A percentile compares a stretch with the other conserved stretches of the same genome.
Evolutionary conservation across 2,329 filamentous ascomycete genomes (phyloP).

Genomic region (Huntiella moniliformis): DNA sequence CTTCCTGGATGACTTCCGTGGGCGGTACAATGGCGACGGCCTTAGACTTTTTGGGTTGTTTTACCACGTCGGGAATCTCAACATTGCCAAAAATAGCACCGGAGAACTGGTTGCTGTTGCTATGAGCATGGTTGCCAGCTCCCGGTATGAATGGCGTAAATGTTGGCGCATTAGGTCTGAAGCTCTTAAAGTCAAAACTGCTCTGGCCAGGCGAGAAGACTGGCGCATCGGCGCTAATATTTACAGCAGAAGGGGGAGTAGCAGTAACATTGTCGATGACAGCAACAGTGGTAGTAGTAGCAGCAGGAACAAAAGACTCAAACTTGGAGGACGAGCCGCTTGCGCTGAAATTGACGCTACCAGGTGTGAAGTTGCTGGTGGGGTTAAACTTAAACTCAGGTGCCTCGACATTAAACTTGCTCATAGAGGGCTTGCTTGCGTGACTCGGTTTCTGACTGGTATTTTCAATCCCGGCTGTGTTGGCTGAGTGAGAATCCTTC

Average conservation of each 20-base stretch:
- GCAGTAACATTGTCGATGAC: neutral
- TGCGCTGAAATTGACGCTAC: slow-evolving; percentile 25
- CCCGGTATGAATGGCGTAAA: slow-evolving; percentile 26
- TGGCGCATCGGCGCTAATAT: slow-evolving; percentile 51
- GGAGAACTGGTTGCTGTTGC: slow-evolving; percentile 21
- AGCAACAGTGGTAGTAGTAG: slow-evolving; percentile 19
- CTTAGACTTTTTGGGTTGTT: slow-evolving; percentile 55
- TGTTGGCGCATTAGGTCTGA: slow-evolving; percentile 56
- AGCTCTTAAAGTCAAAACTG: slow-evolving; percentile 54
- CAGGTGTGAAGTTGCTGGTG: slow-evolving; percentile 29
- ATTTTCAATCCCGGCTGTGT: slow-evolving; percentile 19
- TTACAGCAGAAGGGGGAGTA: slow-evolving; percentile 21
- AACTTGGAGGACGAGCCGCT: slow-evolving; percentile 21
- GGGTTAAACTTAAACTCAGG: slow-evolving; percentile 72
- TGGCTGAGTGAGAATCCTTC: slow-evolving; percentile 30
- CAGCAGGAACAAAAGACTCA: slow-evolving; percentile 30
- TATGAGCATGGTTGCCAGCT: slow-evolving; percentile 27
- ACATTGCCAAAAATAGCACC: slow-evolving; percentile 53
- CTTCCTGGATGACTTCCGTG: slow-evolving; percentile 26
- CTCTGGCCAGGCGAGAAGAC: slow-evolving; percentile 50
- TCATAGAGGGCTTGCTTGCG: slow-evolving; percentile 49
- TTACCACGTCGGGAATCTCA: slow-evolving; percentile 43
- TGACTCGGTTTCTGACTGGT: slow-evolving; percentile 31
- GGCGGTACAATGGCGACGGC: slow-evolving; percentile 59
- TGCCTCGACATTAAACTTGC: slow-evolving; percentile 74